phyloP scores from a whole-genome alignment of 441 rosid species.

The Corymbia calophylla region DNA sequence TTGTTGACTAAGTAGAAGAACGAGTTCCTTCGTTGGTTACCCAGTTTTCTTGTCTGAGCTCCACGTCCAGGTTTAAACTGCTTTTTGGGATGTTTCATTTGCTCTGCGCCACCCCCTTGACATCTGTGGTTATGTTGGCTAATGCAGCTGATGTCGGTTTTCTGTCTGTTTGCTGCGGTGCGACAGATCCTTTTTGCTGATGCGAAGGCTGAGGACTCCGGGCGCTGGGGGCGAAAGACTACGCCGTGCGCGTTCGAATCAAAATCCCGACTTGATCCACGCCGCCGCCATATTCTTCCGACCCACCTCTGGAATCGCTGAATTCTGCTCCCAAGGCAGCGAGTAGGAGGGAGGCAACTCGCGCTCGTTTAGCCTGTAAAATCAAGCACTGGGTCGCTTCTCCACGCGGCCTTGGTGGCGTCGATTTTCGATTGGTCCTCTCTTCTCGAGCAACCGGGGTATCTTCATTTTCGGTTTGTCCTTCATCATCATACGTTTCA shows the following conservation, averaged over 20 bases:
- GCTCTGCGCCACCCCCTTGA: neutral
- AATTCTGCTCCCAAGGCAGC: neutral
- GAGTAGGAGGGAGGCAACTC: neutral
- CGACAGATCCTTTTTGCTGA: neutral
- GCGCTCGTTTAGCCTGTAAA: neutral
- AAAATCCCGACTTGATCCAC: neutral
- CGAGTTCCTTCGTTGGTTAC: too few species aligned
- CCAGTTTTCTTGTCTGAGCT: neutral
- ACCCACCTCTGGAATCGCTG: neutral
- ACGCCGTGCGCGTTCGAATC: neutral
- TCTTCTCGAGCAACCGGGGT: neutral
- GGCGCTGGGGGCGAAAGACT: neutral
- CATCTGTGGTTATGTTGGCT: neutral
- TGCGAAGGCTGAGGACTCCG: neutral
- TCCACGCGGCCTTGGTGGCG: neutral
- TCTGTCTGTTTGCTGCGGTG: neutral
- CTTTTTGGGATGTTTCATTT: neutral
- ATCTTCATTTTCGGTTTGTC: constrained; percentile 10
- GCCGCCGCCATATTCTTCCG: neutral
- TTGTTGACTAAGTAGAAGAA: too few species aligned
- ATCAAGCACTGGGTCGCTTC: neutral
- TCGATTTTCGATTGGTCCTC: neutral
- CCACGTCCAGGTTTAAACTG: neutral
- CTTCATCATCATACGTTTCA: neutral
- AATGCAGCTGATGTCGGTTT: neutral